These are phyloP conservation scores for Trichoderma reesei DNA, from an alignment of 495 filamentous ascomycete species.

Conservation along the genomic window DNA sequence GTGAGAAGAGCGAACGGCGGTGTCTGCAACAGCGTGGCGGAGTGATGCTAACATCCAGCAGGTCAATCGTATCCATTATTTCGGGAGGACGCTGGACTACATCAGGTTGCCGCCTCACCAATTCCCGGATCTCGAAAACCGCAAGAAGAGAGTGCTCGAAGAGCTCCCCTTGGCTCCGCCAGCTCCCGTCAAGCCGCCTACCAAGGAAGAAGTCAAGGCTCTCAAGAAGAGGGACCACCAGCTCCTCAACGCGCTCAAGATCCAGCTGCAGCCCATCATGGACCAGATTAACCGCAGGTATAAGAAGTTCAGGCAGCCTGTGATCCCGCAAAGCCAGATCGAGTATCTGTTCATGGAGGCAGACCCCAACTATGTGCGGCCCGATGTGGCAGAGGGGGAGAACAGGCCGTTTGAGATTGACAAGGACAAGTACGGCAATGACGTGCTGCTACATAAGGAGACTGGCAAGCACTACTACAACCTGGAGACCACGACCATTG, in stretches of 20 bases:
- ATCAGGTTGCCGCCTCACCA: constrained; percentile 68
- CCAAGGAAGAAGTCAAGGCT: constrained; percentile 67
- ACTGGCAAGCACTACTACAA: constrained; percentile 88
- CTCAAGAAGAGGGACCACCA: constrained; percentile 74
- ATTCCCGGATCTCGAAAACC: constrained; percentile 75
- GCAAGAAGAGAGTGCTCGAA: constrained; percentile 76
- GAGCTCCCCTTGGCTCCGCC: constrained; percentile 65
- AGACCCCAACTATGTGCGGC: constrained; percentile 68
- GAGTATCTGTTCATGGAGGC: constrained; percentile 72
- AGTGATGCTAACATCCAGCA: constrained; percentile 22
- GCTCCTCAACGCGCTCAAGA: constrained; percentile 72
- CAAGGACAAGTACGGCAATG: constrained; percentile 63
- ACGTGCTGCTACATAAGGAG: constrained; percentile 55
- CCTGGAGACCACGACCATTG: constrained; percentile 83
- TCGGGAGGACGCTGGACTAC: constrained; percentile 58
- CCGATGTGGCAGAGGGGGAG: constrained; percentile 57
- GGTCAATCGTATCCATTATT: constrained; percentile 64
- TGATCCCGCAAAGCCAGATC: constrained; percentile 63
- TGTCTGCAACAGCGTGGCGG: not conserved
- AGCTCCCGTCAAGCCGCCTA: constrained; percentile 49
- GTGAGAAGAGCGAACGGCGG: constrained; percentile 8
- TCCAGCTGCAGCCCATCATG: constrained; percentile 85
- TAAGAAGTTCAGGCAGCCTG: constrained; percentile 69
- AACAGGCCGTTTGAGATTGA: constrained; percentile 65
- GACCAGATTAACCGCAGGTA: constrained; percentile 82